Evolutionary conservation across 1,139 yeast species (phyloP).

Genomic region (Suhomyces maxii): DNA sequence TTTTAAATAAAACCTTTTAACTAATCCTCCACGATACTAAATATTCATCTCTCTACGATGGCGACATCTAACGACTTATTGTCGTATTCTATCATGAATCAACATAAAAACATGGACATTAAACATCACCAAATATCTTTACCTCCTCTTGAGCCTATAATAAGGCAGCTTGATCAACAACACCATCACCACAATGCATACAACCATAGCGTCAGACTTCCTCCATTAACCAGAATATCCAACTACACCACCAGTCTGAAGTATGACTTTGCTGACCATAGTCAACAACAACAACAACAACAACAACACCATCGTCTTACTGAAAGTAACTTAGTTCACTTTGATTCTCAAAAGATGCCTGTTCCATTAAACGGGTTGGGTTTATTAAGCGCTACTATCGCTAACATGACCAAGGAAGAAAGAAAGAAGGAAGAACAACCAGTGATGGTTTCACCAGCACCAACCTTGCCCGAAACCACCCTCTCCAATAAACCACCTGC

Average conservation of each 20-base stretch:
- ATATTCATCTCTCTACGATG: slow-evolving; percentile 4
- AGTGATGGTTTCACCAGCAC: background rate
- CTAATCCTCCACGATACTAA: too few species aligned
- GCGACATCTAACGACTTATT: slow-evolving; percentile 34
- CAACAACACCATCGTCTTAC: background rate
- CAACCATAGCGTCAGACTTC: slow-evolving; percentile 5
- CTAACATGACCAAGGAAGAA: slow-evolving; percentile 6
- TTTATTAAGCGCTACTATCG: slow-evolving; percentile 16
- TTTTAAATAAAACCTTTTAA: too few species aligned
- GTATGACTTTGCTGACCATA: background rate
- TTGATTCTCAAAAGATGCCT: slow-evolving; percentile 6
- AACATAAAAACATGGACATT: slow-evolving; percentile 9
- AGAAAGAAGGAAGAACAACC: background rate
- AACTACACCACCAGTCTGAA: slow-evolving; percentile 9
- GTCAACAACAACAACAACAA: too few species aligned
- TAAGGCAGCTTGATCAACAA: slow-evolving; percentile 8
- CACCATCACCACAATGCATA: slow-evolving; percentile 1
- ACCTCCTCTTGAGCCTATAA: slow-evolving; percentile 17
- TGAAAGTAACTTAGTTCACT: slow-evolving; percentile 13
- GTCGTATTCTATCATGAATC: slow-evolving; percentile 37
- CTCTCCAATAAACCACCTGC: slow-evolving; percentile 1
- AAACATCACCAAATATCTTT: slow-evolving; percentile 8
- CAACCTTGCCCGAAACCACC: background rate
- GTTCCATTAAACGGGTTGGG: slow-evolving; percentile 15
- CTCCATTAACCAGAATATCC: slow-evolving; percentile 8